A percentile compares a stretch with the other conserved stretches of the same genome.
phyloP scores from a whole-genome alignment of 164 flowering plant genomes.

The Vitis cinerea region DNA sequence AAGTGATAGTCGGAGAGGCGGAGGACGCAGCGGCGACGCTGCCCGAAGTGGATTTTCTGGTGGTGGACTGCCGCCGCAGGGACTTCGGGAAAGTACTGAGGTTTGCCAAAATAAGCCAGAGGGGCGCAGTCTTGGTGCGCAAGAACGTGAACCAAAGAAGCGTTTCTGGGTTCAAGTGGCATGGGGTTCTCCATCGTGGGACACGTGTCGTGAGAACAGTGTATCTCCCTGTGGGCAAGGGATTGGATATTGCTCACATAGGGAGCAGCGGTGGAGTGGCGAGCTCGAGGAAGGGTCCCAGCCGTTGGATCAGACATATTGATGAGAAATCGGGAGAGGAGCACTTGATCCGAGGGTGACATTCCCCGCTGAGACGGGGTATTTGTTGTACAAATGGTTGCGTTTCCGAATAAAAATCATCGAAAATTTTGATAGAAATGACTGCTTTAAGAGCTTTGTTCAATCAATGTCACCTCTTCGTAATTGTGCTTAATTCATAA shows the following conservation, averaged over 20 bases:
- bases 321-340: conserved; percentile 58
- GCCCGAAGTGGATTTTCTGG: conserved; percentile 68
- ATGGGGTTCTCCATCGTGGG: conserved; percentile 29
- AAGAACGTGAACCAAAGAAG: conserved; percentile 49
- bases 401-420: too few relatives aligned
- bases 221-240: conserved; percentile 77
- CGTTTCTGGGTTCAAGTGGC: conserved; percentile 46
- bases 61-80: conserved; percentile 51
- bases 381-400: too few relatives aligned
- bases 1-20: conserved; percentile 60
- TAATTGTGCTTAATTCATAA: too few relatives aligned
- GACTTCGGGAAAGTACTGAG: conserved; percentile 47
- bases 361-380: too few relatives aligned
- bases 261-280: conserved; percentile 24
- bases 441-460: too few relatives aligned
- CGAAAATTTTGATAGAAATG: too few relatives aligned
- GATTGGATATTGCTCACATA: conserved; percentile 78
- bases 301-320: conserved; percentile 67
- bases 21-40: conserved; percentile 54
- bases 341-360: conserved; percentile 47
- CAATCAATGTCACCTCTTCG: too few relatives aligned
- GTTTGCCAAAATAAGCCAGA: conserved; percentile 43
- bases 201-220: conserved; percentile 63
- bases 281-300: conserved; percentile 14
- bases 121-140: conserved; percentile 77